phyloP scores from a whole-genome alignment of 2,329 filamentous ascomycete genomes.

The Rhynchosporium agropyri region DNA sequence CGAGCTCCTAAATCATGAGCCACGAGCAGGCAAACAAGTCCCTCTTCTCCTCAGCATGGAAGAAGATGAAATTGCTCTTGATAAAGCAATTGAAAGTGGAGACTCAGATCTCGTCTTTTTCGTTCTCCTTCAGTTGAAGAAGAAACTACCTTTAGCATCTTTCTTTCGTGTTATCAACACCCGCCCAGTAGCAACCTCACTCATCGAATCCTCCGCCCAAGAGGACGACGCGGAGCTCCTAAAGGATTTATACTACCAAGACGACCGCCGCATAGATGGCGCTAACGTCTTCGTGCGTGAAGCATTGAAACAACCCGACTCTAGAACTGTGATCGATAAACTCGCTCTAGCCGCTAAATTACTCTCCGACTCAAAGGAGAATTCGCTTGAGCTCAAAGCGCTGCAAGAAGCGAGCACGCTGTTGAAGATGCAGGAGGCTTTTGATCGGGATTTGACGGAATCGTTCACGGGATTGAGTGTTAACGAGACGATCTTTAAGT shows the following conservation, averaged over 20 bases:
- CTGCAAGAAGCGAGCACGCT: slow-evolving; percentile 81
- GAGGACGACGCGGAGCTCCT: slow-evolving; percentile 77
- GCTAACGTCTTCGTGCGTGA: slow-evolving; percentile 86
- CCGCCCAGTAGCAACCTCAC: slow-evolving; percentile 80
- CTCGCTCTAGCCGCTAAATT: slow-evolving; percentile 83
- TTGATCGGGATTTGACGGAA: slow-evolving; percentile 81
- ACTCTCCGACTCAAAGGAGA: slow-evolving; percentile 81
- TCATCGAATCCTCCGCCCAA: slow-evolving; percentile 84
- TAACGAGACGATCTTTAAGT: slow-evolving; percentile 89
- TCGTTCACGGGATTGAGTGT: slow-evolving; percentile 81
- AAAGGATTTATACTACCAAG: slow-evolving; percentile 97
- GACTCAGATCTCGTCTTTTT: slow-evolving; percentile 92
- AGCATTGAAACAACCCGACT: slow-evolving; percentile 72
- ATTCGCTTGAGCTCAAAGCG: slow-evolving; percentile 70
- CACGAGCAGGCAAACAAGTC: slow-evolving; percentile 92
- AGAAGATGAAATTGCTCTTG: slow-evolving; percentile 89
- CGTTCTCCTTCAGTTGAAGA: slow-evolving; percentile 84
- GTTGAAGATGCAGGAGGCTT: slow-evolving; percentile 80
- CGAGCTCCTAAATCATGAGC: slow-evolving; percentile 88
- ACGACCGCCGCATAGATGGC: slow-evolving; percentile 86
- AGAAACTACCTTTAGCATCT: slow-evolving; percentile 83
- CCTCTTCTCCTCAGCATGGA: slow-evolving; percentile 93
- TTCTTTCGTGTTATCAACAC: slow-evolving; percentile 93
- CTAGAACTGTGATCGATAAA: slow-evolving; percentile 77
- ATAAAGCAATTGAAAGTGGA: slow-evolving; percentile 94